phyloP scores from a whole-genome alignment of 257 asterid species.

The Solanum peruvianum region DNA sequence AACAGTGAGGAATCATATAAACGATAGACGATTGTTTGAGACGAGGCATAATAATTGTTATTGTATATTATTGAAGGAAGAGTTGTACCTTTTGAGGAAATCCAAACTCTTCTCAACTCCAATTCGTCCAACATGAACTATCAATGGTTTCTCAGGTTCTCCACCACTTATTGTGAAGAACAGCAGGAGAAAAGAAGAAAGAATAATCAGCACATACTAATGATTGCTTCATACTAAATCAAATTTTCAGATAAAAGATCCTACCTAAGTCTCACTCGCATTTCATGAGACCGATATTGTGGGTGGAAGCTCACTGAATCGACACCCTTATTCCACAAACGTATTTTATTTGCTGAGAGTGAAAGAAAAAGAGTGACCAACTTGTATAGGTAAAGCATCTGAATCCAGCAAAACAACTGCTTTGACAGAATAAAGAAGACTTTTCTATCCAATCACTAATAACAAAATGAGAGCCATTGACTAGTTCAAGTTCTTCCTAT shows the following conservation, averaged over 20 bases:
- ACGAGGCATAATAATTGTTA: not conserved
- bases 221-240: not conserved
- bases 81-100: constrained; percentile 59
- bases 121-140: constrained; percentile 87
- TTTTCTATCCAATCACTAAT: not conserved
- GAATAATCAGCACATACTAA: not conserved
- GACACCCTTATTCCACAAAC: constrained; percentile 94
- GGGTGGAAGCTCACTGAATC: constrained; percentile 95
- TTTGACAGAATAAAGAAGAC: not conserved
- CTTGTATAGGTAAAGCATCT: not conserved
- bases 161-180: constrained; percentile 39
- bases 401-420: not conserved
- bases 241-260: not conserved
- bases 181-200: not conserved
- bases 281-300: constrained; percentile 46
- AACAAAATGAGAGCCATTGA: not conserved
- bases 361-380: not conserved
- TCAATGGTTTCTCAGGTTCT: constrained; percentile 79
- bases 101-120: constrained; percentile 97
- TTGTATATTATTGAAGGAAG: not conserved
- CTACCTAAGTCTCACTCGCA: constrained; percentile 71
- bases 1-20: not conserved
- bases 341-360: constrained; percentile 55
- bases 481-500: not conserved
- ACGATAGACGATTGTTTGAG: not conserved